These are phyloP conservation scores for Colletotrichum orchidophilum DNA, from an alignment of 2,329 filamentous ascomycete species.

Conservation along the genomic window DNA sequence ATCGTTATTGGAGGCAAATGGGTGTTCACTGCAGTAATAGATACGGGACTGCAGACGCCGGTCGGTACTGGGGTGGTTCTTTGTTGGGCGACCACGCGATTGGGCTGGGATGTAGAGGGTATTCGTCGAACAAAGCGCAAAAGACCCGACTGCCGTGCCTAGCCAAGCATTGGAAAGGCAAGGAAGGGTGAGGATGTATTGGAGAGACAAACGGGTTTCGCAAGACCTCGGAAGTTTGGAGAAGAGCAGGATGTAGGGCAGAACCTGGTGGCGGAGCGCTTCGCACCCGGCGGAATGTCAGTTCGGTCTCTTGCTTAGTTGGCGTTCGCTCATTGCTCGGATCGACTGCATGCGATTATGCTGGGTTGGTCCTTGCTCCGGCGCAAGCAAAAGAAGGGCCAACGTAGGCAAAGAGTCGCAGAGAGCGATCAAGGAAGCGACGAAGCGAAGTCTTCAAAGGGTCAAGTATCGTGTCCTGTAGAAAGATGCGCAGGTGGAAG, in stretches of 20 bases:
- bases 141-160: neutral
- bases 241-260: neutral
- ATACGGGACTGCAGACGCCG: constrained; percentile 1
- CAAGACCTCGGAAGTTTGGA: constrained; percentile 2
- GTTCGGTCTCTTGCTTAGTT: constrained; percentile 11
- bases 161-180: neutral
- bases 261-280: constrained; percentile 25
- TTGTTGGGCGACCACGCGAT: constrained; percentile 11
- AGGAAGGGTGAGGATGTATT: neutral
- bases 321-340: constrained; percentile 17
- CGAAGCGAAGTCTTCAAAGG: neutral
- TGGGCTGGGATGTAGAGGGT: constrained; percentile 21
- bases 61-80: constrained; percentile 20
- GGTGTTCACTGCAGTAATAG: constrained; percentile 18
- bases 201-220: neutral
- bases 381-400: constrained; percentile 6
- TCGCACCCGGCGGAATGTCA: constrained; percentile 21
- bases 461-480: neutral
- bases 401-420: neutral
- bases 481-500: too few species aligned
- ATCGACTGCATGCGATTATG: constrained; percentile 11
- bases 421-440: constrained; percentile 12
- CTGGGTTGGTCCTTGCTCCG: constrained; percentile 29
- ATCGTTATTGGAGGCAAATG: constrained; percentile 32
- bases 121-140: neutral